Evolutionary conservation across 169 alveolate species (phyloP), one percentile per base, ranked within the genome.

Genomic region (Cystoisospora suis): DNA sequence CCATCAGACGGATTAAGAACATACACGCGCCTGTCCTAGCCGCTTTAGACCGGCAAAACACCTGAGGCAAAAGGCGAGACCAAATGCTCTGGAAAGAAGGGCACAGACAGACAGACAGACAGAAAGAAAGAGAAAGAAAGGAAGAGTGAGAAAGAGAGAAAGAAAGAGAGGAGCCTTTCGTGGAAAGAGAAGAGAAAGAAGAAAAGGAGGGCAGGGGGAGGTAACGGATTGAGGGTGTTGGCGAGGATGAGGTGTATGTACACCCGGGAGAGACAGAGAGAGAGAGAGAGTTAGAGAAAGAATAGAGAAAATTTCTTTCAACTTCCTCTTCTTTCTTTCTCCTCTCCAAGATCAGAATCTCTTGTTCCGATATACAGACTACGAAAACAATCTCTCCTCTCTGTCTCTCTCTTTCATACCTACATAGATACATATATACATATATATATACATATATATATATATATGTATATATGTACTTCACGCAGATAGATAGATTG

Each of bases 11-110:
- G 45, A 86, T 81, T 40, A 86, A 83, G 46, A 86, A 86, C 40
- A 81, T 65, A 32, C 81, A 75, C 5, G 58, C 49, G 45, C 90
- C 90, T 44, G 69, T 7, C 34, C 90, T 58, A 47, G 61, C 90
- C 56, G 89, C 70, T 29, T 80, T 77, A 56, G 61, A 70, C 34
- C 75, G 58, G n/a, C 81, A 75, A 69, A 86, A 36, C 70, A 86
- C 40, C 85, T 58, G 83, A 20, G 81, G 90, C 90, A 86, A 72
- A 23, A 86, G 69, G 32, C 90, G 90, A 7, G 75, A n/a, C 90
- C 90, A 86, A 23, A 53, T 53, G 65, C 65, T 15, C 65, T 20
- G n/a, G 65, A 53, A 20, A 59, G 75, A 59, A 20, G 36, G 4
- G 75, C 7, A 59, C 36, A 9, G 20, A 59, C 7, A 59, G 75